A percentile compares a stretch with the other conserved stretches of the same genome.
Conservation (phyloP, 805 yeast species). For the Candida ficus region DNA sequence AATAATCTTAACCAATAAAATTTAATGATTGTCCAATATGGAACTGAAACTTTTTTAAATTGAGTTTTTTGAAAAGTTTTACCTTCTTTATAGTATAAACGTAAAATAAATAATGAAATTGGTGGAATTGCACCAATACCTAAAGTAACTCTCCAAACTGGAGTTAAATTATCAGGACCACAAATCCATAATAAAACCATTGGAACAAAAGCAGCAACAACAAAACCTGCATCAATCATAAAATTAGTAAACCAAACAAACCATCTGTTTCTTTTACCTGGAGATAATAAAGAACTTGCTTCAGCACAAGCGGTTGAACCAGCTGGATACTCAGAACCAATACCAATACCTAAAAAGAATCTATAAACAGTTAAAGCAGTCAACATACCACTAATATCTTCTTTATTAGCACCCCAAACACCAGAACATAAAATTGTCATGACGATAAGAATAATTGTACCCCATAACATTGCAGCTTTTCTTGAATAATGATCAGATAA, state of each 20-base stretch:
- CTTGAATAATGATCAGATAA: slow-evolving; percentile 77
- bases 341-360: slow-evolving; percentile 83
- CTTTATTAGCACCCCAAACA: slow-evolving; percentile 63
- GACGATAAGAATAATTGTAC: slow-evolving; percentile 68
- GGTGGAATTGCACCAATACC: slow-evolving; percentile 93
- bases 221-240: slow-evolving; percentile 87
- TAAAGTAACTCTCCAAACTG: slow-evolving; percentile 88
- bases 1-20: slow-evolving; percentile 79
- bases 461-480: slow-evolving; percentile 75
- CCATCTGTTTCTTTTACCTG: slow-evolving; percentile 85
- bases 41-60: slow-evolving; percentile 59
- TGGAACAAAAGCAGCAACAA: slow-evolving; percentile 78
- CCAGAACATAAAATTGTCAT: slow-evolving; percentile 80
- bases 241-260: slow-evolving; percentile 84
- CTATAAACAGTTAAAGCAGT: slow-evolving; percentile 81
- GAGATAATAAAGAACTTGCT: slow-evolving; percentile 70
- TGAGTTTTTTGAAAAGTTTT: slow-evolving; percentile 64
- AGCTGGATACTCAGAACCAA: slow-evolving; percentile 94
- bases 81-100: slow-evolving; percentile 72
- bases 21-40: slow-evolving; percentile 64
- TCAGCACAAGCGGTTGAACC: slow-evolving; percentile 94
- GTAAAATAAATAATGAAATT: slow-evolving; percentile 64
- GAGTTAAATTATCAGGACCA: slow-evolving; percentile 59
- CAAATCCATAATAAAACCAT: slow-evolving; percentile 83
- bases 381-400: slow-evolving; percentile 62